phyloP scores from a whole-genome alignment of 2,329 filamentous ascomycete genomes.

The Harringtonia lauricola region DNA sequence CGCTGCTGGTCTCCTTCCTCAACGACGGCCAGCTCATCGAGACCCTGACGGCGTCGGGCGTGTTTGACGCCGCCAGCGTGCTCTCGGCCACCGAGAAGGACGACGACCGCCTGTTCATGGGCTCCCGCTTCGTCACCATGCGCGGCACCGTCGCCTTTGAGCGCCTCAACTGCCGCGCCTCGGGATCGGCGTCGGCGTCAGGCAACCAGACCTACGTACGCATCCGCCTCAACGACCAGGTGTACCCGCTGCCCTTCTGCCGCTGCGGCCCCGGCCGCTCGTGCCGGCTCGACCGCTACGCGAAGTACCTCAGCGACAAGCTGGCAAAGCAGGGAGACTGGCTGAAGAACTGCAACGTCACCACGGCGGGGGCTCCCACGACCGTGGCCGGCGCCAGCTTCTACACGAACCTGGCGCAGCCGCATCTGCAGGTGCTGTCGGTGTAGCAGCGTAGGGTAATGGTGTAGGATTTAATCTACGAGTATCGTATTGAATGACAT shows the following conservation, averaged over 20 bases:
- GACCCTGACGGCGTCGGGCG: conserved; percentile 45
- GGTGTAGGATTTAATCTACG: no score
- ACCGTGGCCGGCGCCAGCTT: conserved; percentile 36
- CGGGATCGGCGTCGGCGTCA: conserved; percentile 4
- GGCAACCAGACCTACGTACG: conserved; percentile 36
- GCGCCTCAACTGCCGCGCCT: conserved; percentile 38
- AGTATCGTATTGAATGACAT: no score
- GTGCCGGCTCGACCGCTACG: conserved; percentile 36
- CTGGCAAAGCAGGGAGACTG: conserved; percentile 37
- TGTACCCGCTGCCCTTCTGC: conserved; percentile 48
- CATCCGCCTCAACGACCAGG: conserved; percentile 49
- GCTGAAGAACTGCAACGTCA: conserved; percentile 35
- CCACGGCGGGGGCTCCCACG: conserved; percentile 24
- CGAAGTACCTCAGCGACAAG: conserved; percentile 31
- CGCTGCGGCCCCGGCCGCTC: conserved; percentile 42
- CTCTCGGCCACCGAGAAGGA: conserved; percentile 37
- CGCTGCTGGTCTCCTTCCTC: conserved; percentile 48
- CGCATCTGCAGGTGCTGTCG: no score
- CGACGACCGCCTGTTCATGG: conserved; percentile 38
- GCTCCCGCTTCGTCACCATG: conserved; percentile 49
- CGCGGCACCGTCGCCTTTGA: conserved; percentile 56
- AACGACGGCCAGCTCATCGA: conserved; percentile 58
- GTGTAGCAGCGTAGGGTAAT: no score
- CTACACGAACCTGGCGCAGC: conserved; percentile 27
- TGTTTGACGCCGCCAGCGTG: conserved; percentile 44